A percentile compares a stretch with the other conserved stretches of the same genome.
Evolutionary conservation across 2,329 filamentous ascomycete species (phyloP).

Genomic region (Trichoderma sp.): DNA sequence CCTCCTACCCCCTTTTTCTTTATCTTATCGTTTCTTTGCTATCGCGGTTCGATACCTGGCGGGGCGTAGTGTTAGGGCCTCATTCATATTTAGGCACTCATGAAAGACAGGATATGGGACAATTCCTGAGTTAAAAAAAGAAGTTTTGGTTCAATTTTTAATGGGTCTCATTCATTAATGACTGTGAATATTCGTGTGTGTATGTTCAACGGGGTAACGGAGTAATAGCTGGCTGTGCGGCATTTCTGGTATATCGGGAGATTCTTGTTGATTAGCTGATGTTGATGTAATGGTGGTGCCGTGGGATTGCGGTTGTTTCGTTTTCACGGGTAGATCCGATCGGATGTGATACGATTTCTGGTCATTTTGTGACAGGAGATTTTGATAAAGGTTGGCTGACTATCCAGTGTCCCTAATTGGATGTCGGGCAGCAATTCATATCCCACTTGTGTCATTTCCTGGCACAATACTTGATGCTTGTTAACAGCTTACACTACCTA

Average conservation of each 20-base stretch:
- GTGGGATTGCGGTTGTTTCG: neutral
- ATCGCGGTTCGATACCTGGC: slow-evolving; percentile 12
- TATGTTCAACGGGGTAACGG: neutral
- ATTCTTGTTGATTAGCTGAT: neutral
- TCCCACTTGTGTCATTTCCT: neutral
- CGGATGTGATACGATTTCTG: neutral
- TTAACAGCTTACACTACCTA: too few species aligned
- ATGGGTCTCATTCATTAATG: neutral
- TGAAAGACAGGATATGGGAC: slow-evolving; percentile 5
- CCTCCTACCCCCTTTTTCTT: neutral
- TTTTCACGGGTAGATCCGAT: neutral
- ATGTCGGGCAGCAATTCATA: neutral
- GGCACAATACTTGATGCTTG: neutral
- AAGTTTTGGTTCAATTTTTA: neutral
- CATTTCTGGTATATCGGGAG: neutral
- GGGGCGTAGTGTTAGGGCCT: slow-evolving; percentile 13
- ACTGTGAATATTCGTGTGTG: neutral
- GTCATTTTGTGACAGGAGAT: neutral
- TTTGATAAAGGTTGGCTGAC: neutral
- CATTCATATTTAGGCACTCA: neutral
- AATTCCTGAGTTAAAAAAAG: neutral
- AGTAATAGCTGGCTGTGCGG: neutral
- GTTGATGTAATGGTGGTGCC: neutral
- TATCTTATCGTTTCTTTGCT: neutral
- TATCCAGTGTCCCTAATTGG: neutral